Evolutionary conservation across 306 rosid genomes (phyloP), one percentile per base, ranked within the genome.

Genomic region (Benincasa hispida): DNA sequence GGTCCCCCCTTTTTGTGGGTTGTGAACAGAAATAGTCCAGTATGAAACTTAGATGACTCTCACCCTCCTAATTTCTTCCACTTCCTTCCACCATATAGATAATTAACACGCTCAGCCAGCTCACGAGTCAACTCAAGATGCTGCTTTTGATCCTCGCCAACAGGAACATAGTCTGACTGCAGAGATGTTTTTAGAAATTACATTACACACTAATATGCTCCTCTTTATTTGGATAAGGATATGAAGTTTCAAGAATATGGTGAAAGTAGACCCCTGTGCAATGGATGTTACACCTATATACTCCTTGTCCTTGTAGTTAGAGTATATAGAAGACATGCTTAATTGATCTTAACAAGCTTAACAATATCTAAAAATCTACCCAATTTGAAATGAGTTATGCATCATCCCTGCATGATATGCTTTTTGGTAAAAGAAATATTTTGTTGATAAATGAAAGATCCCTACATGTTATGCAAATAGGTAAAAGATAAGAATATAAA

Each of bases 51-150:
- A 77, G 54, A 39, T 79, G 75, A 88, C 79, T 79, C 91, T 85
- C 83, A 93, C 98, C 98, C 98, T 84, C 98, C 95, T 85, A 94
- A 82, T 78, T 94, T 94, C 86, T 91, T 94, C 98, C 97, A 94
- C 78, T 90, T 94, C 85, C 93, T 87, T 86, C 98, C 98, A 50
- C 98, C 98, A 76, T 89, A 94, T 78, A 89, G 89, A 78, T 87
- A 55, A 83, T 94, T 94, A 81, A 91, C 91, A 72, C 98, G 93
- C 72, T 87, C 95, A 70, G 98, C 98, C 76, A 94, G 68, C 85
- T 94, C 91, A 77, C 97, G 95, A 41, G 97, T 89, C 89, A 94
- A 80, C 88, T 94, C 98, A 82, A 94, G 85, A 81, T 94, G 98
- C 87, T 94, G 98, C 86, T 91, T 90, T 85, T 94, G 98, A 85